phyloP scores from a whole-genome alignment of 129 eudicot species.

The Helianthus annuus region HanXRQr2.0-SUNRISE NC_035438.2:28361497-28361996 shows the following conservation, averaged over 20 bases:
- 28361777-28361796: no score
- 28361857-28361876: no score
- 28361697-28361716: constrained; percentile 19
- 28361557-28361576: constrained; percentile 25
- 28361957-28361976: no score
- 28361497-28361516: neutral
- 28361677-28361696: constrained; percentile 33
- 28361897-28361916: no score
- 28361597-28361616: constrained; percentile 9
- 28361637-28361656: constrained; percentile 20
- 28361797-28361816: no score
- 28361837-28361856: no score
- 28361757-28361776: neutral
- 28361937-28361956: no score
- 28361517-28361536: constrained; percentile 35
- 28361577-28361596: constrained; percentile 22
- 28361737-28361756: constrained; percentile 18
- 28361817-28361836: no score
- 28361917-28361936: no score
- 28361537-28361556: neutral
- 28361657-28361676: constrained; percentile 29
- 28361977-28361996: no score
- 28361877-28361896: no score
- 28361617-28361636: neutral
- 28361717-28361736: constrained; percentile 33